These are phyloP conservation scores for Fusarium sp. DNA, from an alignment of 2,329 filamentous ascomycete species.

Conservation along the genomic window DNA sequence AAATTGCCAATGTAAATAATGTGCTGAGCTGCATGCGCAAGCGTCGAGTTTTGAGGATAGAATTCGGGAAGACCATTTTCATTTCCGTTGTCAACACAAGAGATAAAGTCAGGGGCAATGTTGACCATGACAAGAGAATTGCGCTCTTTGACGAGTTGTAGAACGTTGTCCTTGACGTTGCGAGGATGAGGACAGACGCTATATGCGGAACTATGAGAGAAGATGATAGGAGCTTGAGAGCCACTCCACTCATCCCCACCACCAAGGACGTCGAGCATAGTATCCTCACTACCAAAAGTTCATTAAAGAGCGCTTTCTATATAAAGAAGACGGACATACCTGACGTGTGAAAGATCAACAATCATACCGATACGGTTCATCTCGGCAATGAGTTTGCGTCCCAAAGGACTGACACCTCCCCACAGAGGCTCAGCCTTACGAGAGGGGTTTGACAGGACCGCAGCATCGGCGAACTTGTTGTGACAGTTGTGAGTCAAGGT, in stretches of 20 bases:
- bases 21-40: slow-evolving; percentile 84
- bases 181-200: slow-evolving; percentile 88
- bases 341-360: slow-evolving; percentile 86
- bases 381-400: slow-evolving; percentile 79
- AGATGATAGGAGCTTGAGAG: slow-evolving; percentile 87
- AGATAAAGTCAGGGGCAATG: slow-evolving; percentile 86
- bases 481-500: slow-evolving; percentile 96
- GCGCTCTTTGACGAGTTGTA: slow-evolving; percentile 80
- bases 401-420: slow-evolving; percentile 80
- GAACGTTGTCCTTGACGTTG: slow-evolving; percentile 89
- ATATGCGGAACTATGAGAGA: slow-evolving; percentile 88
- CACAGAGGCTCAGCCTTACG: slow-evolving; percentile 71
- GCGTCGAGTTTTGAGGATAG: slow-evolving; percentile 77
- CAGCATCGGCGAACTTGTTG: slow-evolving; percentile 90
- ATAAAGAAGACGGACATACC: slow-evolving; percentile 45
- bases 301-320: slow-evolving; percentile 1
- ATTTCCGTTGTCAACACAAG: slow-evolving; percentile 74
- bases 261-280: slow-evolving; percentile 86
- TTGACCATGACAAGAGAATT: slow-evolving; percentile 92
- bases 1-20: slow-evolving; percentile 85
- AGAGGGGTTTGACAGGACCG: slow-evolving; percentile 71
- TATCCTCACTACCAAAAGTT: slow-evolving; percentile 71
- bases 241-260: slow-evolving; percentile 75
- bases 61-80: slow-evolving; percentile 77
- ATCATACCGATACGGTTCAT: slow-evolving; percentile 97